Percentiles rank a stretch among this genome's conserved stretches.
These are phyloP conservation scores for Coccomyxa subellipsoidea DNA, from an alignment of 163 green algal species.

Conservation along the genomic window DNA sequence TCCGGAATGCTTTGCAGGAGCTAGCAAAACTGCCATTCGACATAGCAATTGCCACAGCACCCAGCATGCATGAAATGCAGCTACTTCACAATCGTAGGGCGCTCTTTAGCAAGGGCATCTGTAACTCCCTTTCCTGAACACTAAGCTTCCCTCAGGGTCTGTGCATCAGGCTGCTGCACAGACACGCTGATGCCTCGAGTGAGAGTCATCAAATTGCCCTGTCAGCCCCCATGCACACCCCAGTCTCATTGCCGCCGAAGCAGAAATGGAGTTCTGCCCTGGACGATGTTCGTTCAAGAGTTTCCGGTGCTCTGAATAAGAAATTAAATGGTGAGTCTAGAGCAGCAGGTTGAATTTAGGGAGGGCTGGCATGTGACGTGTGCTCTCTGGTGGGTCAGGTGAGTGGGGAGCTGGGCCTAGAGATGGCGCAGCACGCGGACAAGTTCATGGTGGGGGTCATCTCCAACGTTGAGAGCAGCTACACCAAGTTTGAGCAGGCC, in stretches of 20 bases:
- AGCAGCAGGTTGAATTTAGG: background rate
- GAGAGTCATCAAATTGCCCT: too few relatives aligned
- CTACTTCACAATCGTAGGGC: background rate
- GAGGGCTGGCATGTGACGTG: conserved; percentile 29
- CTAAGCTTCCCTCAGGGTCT: background rate
- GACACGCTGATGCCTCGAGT: too few relatives aligned
- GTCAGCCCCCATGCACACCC: too few relatives aligned
- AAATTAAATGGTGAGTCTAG: too few relatives aligned
- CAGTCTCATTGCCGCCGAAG: too few relatives aligned
- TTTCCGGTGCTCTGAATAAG: too few relatives aligned
- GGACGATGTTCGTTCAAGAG: too few relatives aligned
- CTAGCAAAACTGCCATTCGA: background rate
- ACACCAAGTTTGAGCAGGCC: conserved; percentile 30
- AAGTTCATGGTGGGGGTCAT: conserved; percentile 64
- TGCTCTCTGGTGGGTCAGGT: conserved; percentile 24
- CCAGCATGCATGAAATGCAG: too few relatives aligned
- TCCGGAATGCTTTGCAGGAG: background rate
- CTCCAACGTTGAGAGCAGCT: conserved; percentile 52
- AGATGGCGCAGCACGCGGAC: conserved; percentile 51
- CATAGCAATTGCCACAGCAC: background rate
- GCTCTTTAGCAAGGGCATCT: background rate
- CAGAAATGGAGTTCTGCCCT: too few relatives aligned
- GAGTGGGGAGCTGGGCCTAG: conserved; percentile 44
- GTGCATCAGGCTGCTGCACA: too few relatives aligned
- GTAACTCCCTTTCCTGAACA: background rate